Evolutionary conservation across 2,329 filamentous ascomycete genomes (phyloP), one percentile per base, ranked within the genome.

Genomic region (Fusarium globosum): DNA sequence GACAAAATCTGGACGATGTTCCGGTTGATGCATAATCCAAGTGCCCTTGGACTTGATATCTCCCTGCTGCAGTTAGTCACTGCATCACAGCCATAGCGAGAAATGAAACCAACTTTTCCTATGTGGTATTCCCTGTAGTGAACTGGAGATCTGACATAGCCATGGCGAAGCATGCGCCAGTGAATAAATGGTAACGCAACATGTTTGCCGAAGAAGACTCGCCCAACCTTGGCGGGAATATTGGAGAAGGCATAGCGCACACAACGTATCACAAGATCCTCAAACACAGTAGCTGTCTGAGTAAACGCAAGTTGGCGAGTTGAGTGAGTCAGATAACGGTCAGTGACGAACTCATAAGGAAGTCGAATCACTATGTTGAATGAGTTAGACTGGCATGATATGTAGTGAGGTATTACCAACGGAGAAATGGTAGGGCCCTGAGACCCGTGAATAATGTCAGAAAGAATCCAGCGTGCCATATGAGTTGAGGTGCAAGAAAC

Each of bases 191-290:
- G 93, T 56, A 94, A 80, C 2, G 92, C 88, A 15, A 96, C 93
- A 38, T 84, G 81, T 82, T 92, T 94, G 12, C 90, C 92, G 80
- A 96, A 94, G 85, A 96, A 96, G 21, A 95, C 90, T 43, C 91
- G 87, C 10, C 91, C 91, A 33, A 96, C 88, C 39, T 84, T 86
- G 14, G 92, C 87, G 6, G 92, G 91, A 72, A 96, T 89, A 69
- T 89, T 88, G 33, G 90, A 88, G 79, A 96, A 96, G 20, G 92
- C 92, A 85, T 93, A 95, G 60, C 93, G 88, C 41, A 96, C 92
- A 78, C 92, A 94, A 67, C 93, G 88, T 66, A 96, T 88, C 55
- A 95, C 92, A 48, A 94, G 81, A 78, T 95, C 93, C 80, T 96
- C 93, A 78, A 95, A 96, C 3, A 89, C 82, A 7, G 91, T 90